Evolutionary conservation across 352 stramenopile species (phyloP), one percentile per base, ranked within the genome.

Genomic region (Stephanocyclus meneghinianus): DNA sequence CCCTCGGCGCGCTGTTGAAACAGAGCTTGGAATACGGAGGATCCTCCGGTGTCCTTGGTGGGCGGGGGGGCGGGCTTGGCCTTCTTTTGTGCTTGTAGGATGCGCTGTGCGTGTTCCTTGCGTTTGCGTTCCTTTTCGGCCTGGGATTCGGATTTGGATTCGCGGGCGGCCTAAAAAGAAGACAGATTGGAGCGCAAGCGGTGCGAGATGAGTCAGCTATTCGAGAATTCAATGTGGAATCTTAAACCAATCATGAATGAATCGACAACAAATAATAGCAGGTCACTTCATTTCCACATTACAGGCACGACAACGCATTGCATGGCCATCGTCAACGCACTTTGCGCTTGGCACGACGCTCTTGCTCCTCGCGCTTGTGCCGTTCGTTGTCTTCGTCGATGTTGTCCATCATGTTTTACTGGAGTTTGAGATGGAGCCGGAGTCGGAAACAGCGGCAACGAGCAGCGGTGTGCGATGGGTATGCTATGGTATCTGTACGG

Each of bases 41-140:
- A 71, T 45, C 77, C 76, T 44, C 44, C 68, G 15, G 29, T n/a
- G 6, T 15, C 53, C 13, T 18, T 15, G 9, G 55, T 8, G 55
- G 50, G 4, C 51, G 44, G 5, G 53, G 80, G 26, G 68, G 64
- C 30, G 61, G 50, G 50, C 50, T 32, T 53, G 8, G 32, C 5
- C 18, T 84, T 42, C 15, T 79, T 68, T 40, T 91, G 85, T 47
- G 85, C 75, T 32, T 77, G 40, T 8, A 92, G 67, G 55, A 90
- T 90, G 45, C 86, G 83, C 62, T 86, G 77, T 30, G 78, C 75
- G 61, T 92, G 84, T 62, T 92, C 88, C 35, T 82, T 81, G 59
- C 86, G 73, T 71, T 90, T 91, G 10, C 87, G 72, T 73, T 91
- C 85, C 67, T 91, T 91, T 80, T 91, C 88, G 70, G 55, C 26